Evolutionary conservation across 306 rosid genomes (phyloP), one percentile per base, ranked within the genome.

Genomic region (Betula pendula): DNA sequence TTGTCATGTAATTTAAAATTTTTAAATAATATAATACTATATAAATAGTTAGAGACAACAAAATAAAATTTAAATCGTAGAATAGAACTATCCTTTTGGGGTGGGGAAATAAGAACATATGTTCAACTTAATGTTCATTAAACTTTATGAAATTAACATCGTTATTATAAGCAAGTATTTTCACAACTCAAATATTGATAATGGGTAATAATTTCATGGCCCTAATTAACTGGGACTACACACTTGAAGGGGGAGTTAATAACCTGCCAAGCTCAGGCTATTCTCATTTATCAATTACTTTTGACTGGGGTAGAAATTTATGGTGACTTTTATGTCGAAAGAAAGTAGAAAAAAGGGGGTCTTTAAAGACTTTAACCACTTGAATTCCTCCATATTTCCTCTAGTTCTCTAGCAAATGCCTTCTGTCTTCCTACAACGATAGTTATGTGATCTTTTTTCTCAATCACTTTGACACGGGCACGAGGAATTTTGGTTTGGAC

Each of bases 371-470:
- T n/a, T 38, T 20, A 71, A 56, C 51, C 67, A 24, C 52, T 76
- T 76, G 96, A 80, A 24, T 79, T 81, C 63, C 67, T 78, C 99
- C 99, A 96, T 77, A 96, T 96, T 51, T 85, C 72, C 70, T 96
- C 99, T 16, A 96, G 83, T 56, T 92, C 98, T 78, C 83, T 67
- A n/a, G 99, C 88, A 71, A 96, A 96, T 2, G 87, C 84, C 59
- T 85, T 79, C 43, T 87, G 98, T 59, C 97, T 85, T 35, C 99
- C 99, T 14, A 96, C 88, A 10, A 96, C 97, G 63, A 96, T 89
- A 0, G 99, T 96, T 2, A 96, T 87, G 75, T 96, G 99, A 72
- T 96, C 98, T 81, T 91, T 89, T 19, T 91, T 83, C 60, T 89
- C 90, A 14, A 96, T 70, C n/a, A 93, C 81, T 42, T 83, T 89